These are phyloP conservation scores for Paraconiothyrium sp. DNA, from an alignment of 2,329 filamentous ascomycete genomes.

Conservation along the genomic window DNA sequence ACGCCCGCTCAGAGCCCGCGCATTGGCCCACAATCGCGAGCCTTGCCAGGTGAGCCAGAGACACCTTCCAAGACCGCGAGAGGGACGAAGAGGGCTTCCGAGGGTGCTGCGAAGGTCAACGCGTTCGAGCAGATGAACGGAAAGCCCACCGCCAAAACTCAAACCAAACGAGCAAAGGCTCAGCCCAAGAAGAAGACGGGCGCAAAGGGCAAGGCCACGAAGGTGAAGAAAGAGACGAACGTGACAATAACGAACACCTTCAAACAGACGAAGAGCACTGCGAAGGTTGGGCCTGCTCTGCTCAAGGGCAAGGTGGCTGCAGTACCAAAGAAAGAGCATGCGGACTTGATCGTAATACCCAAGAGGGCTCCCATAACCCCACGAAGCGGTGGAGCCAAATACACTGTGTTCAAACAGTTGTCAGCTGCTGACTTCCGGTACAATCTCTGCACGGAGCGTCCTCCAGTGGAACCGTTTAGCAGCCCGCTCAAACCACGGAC, in stretches of 20 bases:
- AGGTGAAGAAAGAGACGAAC: slow-evolving; percentile 34
- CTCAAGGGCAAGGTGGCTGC: slow-evolving; percentile 19
- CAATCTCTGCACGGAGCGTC: slow-evolving; percentile 42
- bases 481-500: slow-evolving; percentile 42
- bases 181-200: slow-evolving; percentile 41
- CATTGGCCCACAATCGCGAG: slow-evolving; percentile 33
- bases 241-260: slow-evolving; percentile 40
- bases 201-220: slow-evolving; percentile 39
- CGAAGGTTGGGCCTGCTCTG: slow-evolving; percentile 21
- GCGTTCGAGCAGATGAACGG: slow-evolving; percentile 27
- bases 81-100: slow-evolving; percentile 43
- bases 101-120: slow-evolving; percentile 27
- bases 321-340: slow-evolving; percentile 25
- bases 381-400: slow-evolving; percentile 19
- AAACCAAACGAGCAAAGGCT: slow-evolving; percentile 34
- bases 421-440: slow-evolving; percentile 40
- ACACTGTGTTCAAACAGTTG: slow-evolving; percentile 42
- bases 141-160: slow-evolving; percentile 34
- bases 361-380: slow-evolving; percentile 32
- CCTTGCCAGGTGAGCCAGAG: slow-evolving; percentile 35
- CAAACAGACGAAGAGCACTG: slow-evolving; percentile 38
- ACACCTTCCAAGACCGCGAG: slow-evolving; percentile 48
- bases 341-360: slow-evolving; percentile 24
- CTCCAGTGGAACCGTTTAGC: slow-evolving; percentile 37
- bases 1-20: slow-evolving; percentile 49